A percentile compares a stretch with the other conserved stretches of the same genome.
Conservation (phyloP, 148 eudicot genomes). For the Camellia granthamiana region DNA sequence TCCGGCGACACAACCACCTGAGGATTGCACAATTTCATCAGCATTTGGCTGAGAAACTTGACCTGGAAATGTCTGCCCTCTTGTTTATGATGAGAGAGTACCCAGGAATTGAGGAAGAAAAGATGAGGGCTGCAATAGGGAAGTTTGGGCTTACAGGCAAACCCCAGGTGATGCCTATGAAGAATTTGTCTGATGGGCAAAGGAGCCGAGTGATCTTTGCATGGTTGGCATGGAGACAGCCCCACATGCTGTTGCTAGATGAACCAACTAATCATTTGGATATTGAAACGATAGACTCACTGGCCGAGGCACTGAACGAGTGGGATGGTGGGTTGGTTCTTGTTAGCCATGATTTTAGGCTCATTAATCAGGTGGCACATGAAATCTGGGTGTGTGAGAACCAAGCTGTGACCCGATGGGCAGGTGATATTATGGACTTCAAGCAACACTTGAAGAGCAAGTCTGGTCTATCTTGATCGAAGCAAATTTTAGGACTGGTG, state of each 20-base stretch:
- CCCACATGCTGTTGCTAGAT: constrained; percentile 78
- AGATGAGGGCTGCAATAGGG: constrained; percentile 78
- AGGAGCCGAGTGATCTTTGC: constrained; percentile 79
- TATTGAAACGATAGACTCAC: constrained; percentile 82
- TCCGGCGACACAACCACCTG: constrained; percentile 79
- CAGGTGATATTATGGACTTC: constrained; percentile 79
- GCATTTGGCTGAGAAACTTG: constrained; percentile 86
- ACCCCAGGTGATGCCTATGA: constrained; percentile 92
- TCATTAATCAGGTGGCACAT: constrained; percentile 87
- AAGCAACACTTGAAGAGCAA: constrained; percentile 70
- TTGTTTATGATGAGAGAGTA: constrained; percentile 75
- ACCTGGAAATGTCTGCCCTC: constrained; percentile 73
- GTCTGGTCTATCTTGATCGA: constrained; percentile 44
- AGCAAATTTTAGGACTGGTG: background rate
- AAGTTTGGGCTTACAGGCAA: constrained; percentile 77
- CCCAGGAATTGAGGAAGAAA: constrained; percentile 83
- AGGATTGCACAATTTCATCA: constrained; percentile 89
- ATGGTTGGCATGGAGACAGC: constrained; percentile 81
- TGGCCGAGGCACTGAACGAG: constrained; percentile 84
- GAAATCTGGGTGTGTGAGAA: constrained; percentile 96
- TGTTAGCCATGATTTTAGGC: constrained; percentile 88
- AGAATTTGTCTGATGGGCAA: constrained; percentile 80
- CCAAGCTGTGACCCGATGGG: constrained; percentile 71
- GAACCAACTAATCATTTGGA: constrained; percentile 96
- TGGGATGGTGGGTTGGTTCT: constrained; percentile 95